Conservation (phyloP, 2,329 filamentous ascomycete species). For the Colletotrichum cuscutae region DNA sequence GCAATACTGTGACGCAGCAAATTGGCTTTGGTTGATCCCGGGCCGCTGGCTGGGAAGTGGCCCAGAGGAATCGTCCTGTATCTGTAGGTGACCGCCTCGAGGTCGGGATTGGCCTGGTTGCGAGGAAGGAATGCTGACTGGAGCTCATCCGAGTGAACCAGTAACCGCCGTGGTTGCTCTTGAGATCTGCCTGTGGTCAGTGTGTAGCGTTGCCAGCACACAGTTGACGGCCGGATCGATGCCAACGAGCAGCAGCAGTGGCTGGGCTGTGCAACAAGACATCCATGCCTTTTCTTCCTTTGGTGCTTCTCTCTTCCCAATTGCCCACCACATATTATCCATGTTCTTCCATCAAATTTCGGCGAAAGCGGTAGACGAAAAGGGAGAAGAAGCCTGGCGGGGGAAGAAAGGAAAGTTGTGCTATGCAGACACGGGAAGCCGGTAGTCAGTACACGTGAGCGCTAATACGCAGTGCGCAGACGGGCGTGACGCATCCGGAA, state of each 20-base stretch:
- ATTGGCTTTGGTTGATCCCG: slow-evolving; percentile 19
- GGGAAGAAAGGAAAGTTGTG: background rate
- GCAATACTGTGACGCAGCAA: slow-evolving; percentile 14
- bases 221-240: background rate
- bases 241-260: slow-evolving; percentile 13
- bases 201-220: slow-evolving; percentile 23
- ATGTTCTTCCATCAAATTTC: background rate
- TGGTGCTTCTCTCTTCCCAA: background rate
- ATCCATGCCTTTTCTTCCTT: slow-evolving; percentile 5
- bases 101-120: slow-evolving; percentile 25
- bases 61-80: background rate
- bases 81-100: background rate
- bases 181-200: slow-evolving; percentile 10
- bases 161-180: background rate
- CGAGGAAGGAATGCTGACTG: slow-evolving; percentile 12
- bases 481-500: slow-evolving; percentile 2
- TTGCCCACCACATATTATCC: background rate
- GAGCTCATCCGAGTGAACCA: slow-evolving; percentile 19
- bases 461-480: slow-evolving; percentile 14
- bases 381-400: slow-evolving; percentile 5
- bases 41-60: background rate
- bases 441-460: slow-evolving; percentile 9
- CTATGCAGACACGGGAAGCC: slow-evolving; percentile 21
- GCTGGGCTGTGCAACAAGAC: slow-evolving; percentile 17
- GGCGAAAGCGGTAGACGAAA: slow-evolving; percentile 9